Conservation (phyloP, 768 basidiomycete genomes). For the Russula virescens region DNA sequence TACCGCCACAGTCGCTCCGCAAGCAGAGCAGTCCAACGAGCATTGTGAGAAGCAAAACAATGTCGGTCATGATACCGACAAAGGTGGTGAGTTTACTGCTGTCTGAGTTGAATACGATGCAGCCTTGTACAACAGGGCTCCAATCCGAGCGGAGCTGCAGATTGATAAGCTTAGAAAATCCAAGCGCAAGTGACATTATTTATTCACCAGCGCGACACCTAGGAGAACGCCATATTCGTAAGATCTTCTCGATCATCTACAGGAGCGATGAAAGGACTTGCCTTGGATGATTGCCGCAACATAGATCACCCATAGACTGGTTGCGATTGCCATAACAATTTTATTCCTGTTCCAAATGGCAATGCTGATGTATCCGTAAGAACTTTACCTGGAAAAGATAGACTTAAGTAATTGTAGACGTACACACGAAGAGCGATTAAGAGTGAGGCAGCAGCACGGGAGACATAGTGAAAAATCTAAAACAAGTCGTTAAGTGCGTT, state of each 20-base stretch:
- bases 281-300: neutral
- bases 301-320: neutral
- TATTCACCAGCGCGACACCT: neutral
- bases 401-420: neutral
- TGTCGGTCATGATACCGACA: neutral
- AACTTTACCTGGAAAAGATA: neutral
- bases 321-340: neutral
- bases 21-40: neutral
- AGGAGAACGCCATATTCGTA: neutral
- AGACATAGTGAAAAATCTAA: neutral
- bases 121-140: accelerated
- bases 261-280: neutral
- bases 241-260: no score
- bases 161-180: neutral
- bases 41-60: neutral
- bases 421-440: conserved; percentile 12
- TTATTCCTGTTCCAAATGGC: neutral
- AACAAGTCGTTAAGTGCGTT: neutral
- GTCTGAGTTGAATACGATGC: neutral
- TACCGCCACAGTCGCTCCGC: neutral
- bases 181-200: neutral
- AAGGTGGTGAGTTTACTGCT: neutral
- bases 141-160: neutral
- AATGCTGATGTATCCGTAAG: neutral
- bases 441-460: neutral